Evolutionary conservation across 2,329 filamentous ascomycete genomes (phyloP).

Genomic region (Fusarium musae): DNA sequence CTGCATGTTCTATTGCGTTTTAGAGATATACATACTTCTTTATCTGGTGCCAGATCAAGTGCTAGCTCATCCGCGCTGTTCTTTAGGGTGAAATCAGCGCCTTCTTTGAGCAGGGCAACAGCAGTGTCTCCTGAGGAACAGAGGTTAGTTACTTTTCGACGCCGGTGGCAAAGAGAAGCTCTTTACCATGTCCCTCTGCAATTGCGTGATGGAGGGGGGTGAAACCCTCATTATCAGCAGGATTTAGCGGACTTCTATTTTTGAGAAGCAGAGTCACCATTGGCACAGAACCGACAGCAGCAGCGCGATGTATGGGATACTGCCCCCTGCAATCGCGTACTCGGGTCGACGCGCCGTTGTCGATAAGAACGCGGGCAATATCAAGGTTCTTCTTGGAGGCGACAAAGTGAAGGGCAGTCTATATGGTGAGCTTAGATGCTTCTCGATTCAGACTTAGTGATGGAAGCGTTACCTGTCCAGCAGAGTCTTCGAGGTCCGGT

Average conservation of each 20-base stretch:
- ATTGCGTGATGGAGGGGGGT: conserved; percentile 92
- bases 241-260: conserved; percentile 82
- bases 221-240: conserved; percentile 82
- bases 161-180: background rate
- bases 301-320: conserved; percentile 89
- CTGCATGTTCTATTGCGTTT: background rate
- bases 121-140: conserved; percentile 75
- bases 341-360: conserved; percentile 79
- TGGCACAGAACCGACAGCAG: conserved; percentile 88
- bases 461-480: conserved; percentile 64
- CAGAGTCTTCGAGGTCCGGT: conserved; percentile 63
- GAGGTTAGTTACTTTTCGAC: background rate
- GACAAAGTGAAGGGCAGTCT: conserved; percentile 92
- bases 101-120: conserved; percentile 82
- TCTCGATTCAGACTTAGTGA: background rate
- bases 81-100: conserved; percentile 83
- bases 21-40: conserved; percentile 69
- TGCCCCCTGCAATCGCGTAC: conserved; percentile 90
- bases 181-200: conserved; percentile 75
- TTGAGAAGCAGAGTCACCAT: conserved; percentile 84
- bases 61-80: conserved; percentile 77
- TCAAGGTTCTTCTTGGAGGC: conserved; percentile 91
- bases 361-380: conserved; percentile 80
- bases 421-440: background rate
- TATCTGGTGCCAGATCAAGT: conserved; percentile 86